Evolutionary conservation across 2,329 filamentous ascomycete species (phyloP), one percentile per base, ranked within the genome.

Genomic region (Colletotrichum sp.): DNA sequence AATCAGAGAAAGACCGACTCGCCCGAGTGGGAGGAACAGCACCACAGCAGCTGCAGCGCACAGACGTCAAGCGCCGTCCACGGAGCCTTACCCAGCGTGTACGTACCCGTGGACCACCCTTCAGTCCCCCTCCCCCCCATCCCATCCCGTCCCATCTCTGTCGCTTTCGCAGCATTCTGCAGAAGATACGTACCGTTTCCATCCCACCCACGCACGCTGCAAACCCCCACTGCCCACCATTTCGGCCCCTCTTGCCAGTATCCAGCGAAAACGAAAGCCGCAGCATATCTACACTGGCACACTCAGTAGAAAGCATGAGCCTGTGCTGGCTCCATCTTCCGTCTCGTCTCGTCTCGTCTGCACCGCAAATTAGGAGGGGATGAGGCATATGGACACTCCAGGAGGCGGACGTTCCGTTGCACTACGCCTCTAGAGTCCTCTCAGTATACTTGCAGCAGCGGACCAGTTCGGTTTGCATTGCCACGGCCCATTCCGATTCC

Each of bases 71-170:
- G 55, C 72, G 72, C 72, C 69, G 72, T 72, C 69, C 39, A 75
- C 72, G 72, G 68, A 72, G 72, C 67, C 68, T 71, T 71, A 28
- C 72, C 52, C 26, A 59, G 15, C 15, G 16, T 24, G 16, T 64
- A 64, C 60, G 60, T 64, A 43, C 26, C 26, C 26, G 26, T 26
- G 26, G 26, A 26, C 60, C 32, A 7, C 43, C 43, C 10, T 21
- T 48, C 43, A 48, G 43, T 48, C n/a, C n/a, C 43, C 43, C 32
- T 64, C n/a, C 21, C 21, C 21, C 26, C 28, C 36, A 12, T 48
- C 24, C 68, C 69, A 67, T 57, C 57, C 63, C 73, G 61, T 73
- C 73, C 73, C 73, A 68, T 75, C 73, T 73, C 73, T 48, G 55
- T 72, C 57, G n/a, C 21, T 68, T 55, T 55, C 48, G 68, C 52